Percentiles rank a stretch among this genome's conserved stretches.
phyloP scores from a whole-genome alignment of 2,329 filamentous ascomycete species.

The Stachybotrys chartarum region DNA sequence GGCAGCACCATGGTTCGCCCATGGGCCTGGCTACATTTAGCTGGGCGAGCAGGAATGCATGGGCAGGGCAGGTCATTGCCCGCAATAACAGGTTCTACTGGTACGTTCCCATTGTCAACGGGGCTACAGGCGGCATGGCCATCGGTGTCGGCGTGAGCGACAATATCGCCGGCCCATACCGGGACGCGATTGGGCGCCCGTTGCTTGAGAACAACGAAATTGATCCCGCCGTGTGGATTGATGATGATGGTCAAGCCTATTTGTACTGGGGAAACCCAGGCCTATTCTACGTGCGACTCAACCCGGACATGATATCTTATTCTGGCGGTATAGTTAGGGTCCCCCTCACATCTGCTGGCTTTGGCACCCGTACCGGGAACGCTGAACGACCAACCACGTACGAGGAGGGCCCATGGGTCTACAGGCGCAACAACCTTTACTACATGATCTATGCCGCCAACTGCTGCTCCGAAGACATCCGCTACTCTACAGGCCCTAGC shows the following conservation, averaged over 20 bases:
- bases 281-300: constrained; percentile 24
- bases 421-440: constrained; percentile 20
- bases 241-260: constrained; percentile 28
- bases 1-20: constrained; percentile 19
- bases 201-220: constrained; percentile 22
- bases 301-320: constrained; percentile 27
- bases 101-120: constrained; percentile 18
- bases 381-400: neutral
- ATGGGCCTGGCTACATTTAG: constrained; percentile 18
- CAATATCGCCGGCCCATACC: constrained; percentile 19
- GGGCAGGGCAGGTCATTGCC: constrained; percentile 22
- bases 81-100: constrained; percentile 26
- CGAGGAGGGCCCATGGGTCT: constrained; percentile 22
- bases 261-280: constrained; percentile 27
- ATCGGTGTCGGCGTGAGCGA: constrained; percentile 21
- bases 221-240: constrained; percentile 25
- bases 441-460: constrained; percentile 21
- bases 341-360: neutral
- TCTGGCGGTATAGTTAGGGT: constrained; percentile 10
- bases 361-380: neutral
- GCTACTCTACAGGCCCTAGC: constrained; percentile 17
- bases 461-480: constrained; percentile 21
- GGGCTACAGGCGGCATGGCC: constrained; percentile 12
- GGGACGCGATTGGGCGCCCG: constrained; percentile 19
- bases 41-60: constrained; percentile 26